phyloP scores from a whole-genome alignment of 1,139 yeast species.

The Meyerozyma elateridarum region DNA sequence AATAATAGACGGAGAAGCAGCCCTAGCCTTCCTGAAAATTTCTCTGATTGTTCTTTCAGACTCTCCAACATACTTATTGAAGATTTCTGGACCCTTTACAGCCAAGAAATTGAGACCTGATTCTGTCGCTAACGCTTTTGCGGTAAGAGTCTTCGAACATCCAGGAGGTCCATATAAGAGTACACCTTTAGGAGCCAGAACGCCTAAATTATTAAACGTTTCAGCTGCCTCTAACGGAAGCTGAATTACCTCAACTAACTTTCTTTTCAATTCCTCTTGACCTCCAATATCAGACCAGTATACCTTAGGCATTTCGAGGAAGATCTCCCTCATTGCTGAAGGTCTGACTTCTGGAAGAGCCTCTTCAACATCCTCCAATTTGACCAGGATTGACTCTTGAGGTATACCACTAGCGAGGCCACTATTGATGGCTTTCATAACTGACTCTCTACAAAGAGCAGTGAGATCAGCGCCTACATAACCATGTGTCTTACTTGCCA shows the following conservation, averaged over 20 bases:
- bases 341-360: conserved; percentile 83
- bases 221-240: conserved; percentile 83
- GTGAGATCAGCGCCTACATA: conserved; percentile 86
- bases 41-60: conserved; percentile 87
- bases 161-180: conserved; percentile 95
- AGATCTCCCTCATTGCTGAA: conserved; percentile 94
- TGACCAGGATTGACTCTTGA: conserved; percentile 26
- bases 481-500: conserved; percentile 68
- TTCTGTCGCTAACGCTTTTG: conserved; percentile 92
- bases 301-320: conserved; percentile 90
- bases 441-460: conserved; percentile 84
- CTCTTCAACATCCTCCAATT: conserved; percentile 50
- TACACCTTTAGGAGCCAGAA: conserved; percentile 88
- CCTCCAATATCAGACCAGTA: conserved; percentile 97
- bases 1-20: conserved; percentile 88
- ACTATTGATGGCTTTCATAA: conserved; percentile 72
- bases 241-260: conserved; percentile 84
- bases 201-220: conserved; percentile 71
- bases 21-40: conserved; percentile 84
- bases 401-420: conserved; percentile 31
- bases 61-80: conserved; percentile 93
- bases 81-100: conserved; percentile 92
- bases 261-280: conserved; percentile 73
- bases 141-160: conserved; percentile 89
- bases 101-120: conserved; percentile 90